A percentile compares a stretch with the other conserved stretches of the same genome.
phyloP scores from a whole-genome alignment of 129 eudicot species.

The Erigeron canadensis region DNA sequence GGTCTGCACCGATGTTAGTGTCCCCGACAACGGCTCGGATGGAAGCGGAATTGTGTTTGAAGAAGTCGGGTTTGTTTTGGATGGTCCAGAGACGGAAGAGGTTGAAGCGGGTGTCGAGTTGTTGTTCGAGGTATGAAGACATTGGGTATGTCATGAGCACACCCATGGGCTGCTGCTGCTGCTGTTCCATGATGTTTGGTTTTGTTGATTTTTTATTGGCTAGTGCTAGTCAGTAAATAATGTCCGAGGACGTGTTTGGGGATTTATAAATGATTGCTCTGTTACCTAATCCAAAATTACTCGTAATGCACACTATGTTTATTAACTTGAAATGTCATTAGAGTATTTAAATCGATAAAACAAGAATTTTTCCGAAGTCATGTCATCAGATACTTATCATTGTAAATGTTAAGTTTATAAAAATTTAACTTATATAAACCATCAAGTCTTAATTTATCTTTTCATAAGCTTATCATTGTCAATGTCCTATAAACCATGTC shows the following conservation, averaged over 20 bases:
- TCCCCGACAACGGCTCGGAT: conserved; percentile 56
- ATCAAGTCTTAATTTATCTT: no score
- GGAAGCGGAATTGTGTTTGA: conserved; percentile 29
- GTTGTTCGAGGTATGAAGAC: conserved; percentile 55
- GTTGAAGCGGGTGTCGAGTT: conserved; percentile 51
- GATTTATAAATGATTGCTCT: not conserved
- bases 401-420: no score
- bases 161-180: conserved; percentile 35
- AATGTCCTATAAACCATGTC: not conserved
- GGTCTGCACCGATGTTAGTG: conserved; percentile 47
- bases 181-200: conserved; percentile 22
- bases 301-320: no score
- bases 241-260: not conserved
- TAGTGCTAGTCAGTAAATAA: not conserved
- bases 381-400: no score
- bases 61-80: conserved; percentile 30
- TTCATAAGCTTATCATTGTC: not conserved
- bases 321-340: no score
- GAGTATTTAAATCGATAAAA: no score
- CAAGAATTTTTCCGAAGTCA: no score
- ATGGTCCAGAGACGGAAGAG: conserved; percentile 56
- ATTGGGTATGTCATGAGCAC: conserved; percentile 56
- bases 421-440: no score
- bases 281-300: no score
- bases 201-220: conserved; percentile 18